Conservation (phyloP, 2,329 filamentous ascomycete species). For the Gremmenia infestans region DNA sequence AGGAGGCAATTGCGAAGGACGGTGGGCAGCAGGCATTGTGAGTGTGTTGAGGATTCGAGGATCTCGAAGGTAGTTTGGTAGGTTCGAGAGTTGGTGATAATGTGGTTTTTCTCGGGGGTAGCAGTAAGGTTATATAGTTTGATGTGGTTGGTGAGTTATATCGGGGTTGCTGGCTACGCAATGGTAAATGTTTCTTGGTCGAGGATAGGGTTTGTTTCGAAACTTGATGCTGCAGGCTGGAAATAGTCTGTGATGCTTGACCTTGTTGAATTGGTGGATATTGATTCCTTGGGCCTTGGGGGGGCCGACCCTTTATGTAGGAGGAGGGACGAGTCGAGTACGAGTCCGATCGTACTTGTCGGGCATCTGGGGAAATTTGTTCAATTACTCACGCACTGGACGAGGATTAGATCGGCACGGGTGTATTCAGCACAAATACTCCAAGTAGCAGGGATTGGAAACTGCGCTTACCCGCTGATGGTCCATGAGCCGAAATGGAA, state of each 20-base stretch:
- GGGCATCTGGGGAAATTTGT: slow-evolving; percentile 28
- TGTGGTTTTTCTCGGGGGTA: neutral
- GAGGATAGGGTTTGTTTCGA: slow-evolving; percentile 1
- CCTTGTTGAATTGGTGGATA: neutral
- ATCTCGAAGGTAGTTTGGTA: neutral
- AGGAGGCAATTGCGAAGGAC: slow-evolving; percentile 59
- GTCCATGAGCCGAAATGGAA: neutral
- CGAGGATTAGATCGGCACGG: slow-evolving; percentile 20
- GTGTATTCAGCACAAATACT: slow-evolving; percentile 12
- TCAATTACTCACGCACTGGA: slow-evolving; percentile 13
- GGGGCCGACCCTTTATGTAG: slow-evolving; percentile 24
- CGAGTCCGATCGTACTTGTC: slow-evolving; percentile 2
- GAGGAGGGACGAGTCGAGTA: neutral
- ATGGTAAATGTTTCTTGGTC: slow-evolving; percentile 8
- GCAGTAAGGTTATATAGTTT: slow-evolving; percentile 8
- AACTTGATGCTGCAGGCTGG: slow-evolving; percentile 8
- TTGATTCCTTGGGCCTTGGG: slow-evolving; percentile 12
- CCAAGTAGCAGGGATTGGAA: slow-evolving; percentile 9
- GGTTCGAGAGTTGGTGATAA: neutral
- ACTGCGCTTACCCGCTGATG: neutral
- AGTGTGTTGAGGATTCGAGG: slow-evolving; percentile 5
- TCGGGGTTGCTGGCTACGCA: slow-evolving; percentile 3
- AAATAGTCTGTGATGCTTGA: slow-evolving; percentile 11
- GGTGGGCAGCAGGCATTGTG: slow-evolving; percentile 51
- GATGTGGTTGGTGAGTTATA: slow-evolving; percentile 1